phyloP scores from a whole-genome alignment of 2,329 filamentous ascomycete genomes.

The Fusarium virguliforme region DNA sequence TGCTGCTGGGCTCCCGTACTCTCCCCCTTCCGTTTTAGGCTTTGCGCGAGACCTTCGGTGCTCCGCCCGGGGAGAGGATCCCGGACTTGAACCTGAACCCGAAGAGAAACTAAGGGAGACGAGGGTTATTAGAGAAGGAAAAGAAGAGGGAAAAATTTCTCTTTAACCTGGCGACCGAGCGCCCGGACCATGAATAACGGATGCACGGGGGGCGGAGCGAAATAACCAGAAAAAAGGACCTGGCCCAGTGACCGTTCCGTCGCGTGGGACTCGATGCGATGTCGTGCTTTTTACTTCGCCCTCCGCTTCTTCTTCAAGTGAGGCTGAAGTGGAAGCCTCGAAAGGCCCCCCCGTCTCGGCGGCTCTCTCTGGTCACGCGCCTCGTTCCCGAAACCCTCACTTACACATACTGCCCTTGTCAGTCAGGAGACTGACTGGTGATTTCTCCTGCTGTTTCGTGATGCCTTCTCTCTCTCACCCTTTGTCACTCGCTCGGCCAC shows the following conservation, averaged over 20 bases:
- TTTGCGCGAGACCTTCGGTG: constrained; percentile 35
- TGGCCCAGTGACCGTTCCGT: constrained; percentile 18
- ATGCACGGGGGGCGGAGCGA: constrained; percentile 25
- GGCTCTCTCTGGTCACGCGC: constrained; percentile 27
- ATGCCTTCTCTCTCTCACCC: constrained; percentile 11
- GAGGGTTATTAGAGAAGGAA: neutral
- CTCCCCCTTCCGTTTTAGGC: constrained; percentile 19
- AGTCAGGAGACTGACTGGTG: constrained; percentile 34
- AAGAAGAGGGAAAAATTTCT: constrained; percentile 30
- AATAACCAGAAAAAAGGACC: constrained; percentile 10
- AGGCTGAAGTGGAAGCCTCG: constrained; percentile 27
- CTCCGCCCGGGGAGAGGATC: constrained; percentile 25
- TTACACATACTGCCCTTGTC: constrained; percentile 27
- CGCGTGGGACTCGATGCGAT: constrained; percentile 32
- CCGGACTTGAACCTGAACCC: constrained; percentile 31
- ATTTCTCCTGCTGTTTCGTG: constrained; percentile 26
- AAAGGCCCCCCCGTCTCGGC: constrained; percentile 25
- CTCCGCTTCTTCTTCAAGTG: constrained; percentile 15
- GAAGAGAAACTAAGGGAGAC: constrained; percentile 19
- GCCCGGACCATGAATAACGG: constrained; percentile 30
- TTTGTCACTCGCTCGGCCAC: constrained; percentile 29
- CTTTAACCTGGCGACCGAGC: constrained; percentile 8
- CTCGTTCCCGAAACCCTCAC: constrained; percentile 17
- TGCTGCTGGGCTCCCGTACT: too few species aligned
- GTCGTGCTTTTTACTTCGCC: constrained; percentile 33